Evolutionary conservation across 2,329 filamentous ascomycete genomes (phyloP).

Genomic region (Phyllosticta citrichinensis): DNA sequence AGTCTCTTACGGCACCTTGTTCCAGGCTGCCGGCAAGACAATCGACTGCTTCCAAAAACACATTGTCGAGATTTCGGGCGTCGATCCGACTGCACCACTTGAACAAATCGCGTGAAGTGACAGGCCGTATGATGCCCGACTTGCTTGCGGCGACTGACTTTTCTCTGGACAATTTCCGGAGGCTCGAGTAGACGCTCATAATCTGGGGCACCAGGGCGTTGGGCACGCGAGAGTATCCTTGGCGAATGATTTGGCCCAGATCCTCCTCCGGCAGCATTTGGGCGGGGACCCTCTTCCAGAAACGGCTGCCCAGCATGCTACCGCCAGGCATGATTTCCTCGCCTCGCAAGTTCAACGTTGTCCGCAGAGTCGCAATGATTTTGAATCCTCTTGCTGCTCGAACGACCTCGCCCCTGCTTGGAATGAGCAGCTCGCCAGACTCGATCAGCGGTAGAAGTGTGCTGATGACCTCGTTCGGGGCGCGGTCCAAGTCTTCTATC

Average conservation of each 20-base stretch:
- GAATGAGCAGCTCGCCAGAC: constrained; percentile 79
- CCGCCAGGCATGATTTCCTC: constrained; percentile 58
- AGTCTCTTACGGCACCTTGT: constrained; percentile 49
- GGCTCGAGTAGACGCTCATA: constrained; percentile 45
- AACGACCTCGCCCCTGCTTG: constrained; percentile 77
- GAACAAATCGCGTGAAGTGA: constrained; percentile 68
- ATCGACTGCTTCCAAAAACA: constrained; percentile 89
- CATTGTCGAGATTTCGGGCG: constrained; percentile 62
- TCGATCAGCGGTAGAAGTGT: constrained; percentile 88
- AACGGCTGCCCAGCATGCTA: constrained; percentile 67
- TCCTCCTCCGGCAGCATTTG: constrained; percentile 57
- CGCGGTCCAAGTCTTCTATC: constrained; percentile 92
- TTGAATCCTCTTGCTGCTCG: constrained; percentile 76
- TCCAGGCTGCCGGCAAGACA: constrained; percentile 80
- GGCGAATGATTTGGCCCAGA: constrained; percentile 54
- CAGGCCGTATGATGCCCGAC: constrained; percentile 49
- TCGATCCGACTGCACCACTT: constrained; percentile 79
- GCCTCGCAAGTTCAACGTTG: constrained; percentile 53
- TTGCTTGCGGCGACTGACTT: constrained; percentile 40
- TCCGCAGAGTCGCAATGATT: constrained; percentile 85
- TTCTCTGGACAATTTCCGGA: constrained; percentile 31
- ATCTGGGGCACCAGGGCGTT: constrained; percentile 44
- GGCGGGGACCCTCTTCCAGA: constrained; percentile 75
- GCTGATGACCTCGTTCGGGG: constrained; percentile 89
- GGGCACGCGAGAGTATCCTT: constrained; percentile 1